Base-by-base conservation (phyloP, 495 filamentous ascomycete species). In the Penicillium nucicola region DNA sequence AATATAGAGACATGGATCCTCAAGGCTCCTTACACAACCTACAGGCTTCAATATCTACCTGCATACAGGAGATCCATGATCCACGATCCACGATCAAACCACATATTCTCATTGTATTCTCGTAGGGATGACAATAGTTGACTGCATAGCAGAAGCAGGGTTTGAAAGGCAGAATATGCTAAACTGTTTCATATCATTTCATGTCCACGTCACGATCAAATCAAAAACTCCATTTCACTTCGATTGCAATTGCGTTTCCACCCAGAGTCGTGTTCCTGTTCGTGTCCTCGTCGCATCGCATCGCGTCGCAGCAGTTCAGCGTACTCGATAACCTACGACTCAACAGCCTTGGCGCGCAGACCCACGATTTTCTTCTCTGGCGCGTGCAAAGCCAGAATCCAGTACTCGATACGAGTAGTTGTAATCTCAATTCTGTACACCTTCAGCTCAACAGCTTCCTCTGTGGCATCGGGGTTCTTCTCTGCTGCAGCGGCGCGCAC, bases 401-500 rank as follows among this genome's bases (percentile, higher is more conserved):
- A 95, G 60, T 92, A 93, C 69, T 92, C 87, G n/a, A 76, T 67
- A 61, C 80, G 79, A 11, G 83, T 81, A 14, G 74, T 76, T 23
- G 74, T 83, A 58, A 75, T 68, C 41, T 71, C 70, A 13, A 92
- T 79, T 44, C 80, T 71, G 53, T 90, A 96, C n/a, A 92, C 79
- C 62, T 81, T 79, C 37, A 91, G 72, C 58, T 88, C 84, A 28
- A 87, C 86, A 1, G 71, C 69, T 51, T 76, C 50, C 32, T 71
- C 59, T 3, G 35, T 36, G 14, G 47, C 58, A 59, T 40, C 53
- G 17, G 14, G 44, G 17, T 57, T 54, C 19, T 53, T 45, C 49
- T 67, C 58, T 0, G 56, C 54, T 3, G 58, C 67, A 2, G 72
- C 71, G 2, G 58, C 60, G 1, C 67, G 69, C 41, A 72, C 72